Base-by-base conservation (phyloP, 768 basidiomycete genomes). In the Termitomyces eurrhizus region DNA sequence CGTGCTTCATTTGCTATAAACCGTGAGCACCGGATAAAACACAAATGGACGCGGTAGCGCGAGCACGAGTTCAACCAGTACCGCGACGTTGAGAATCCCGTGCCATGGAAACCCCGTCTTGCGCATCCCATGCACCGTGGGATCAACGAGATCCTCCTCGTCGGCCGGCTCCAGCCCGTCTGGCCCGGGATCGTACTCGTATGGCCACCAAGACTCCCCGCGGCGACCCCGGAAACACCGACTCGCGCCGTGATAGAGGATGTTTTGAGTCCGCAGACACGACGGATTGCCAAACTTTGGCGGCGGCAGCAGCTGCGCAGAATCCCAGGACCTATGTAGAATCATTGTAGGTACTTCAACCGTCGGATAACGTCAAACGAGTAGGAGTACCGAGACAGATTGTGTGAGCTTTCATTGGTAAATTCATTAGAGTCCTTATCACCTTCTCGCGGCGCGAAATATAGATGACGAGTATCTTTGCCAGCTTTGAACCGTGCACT, bases 81-180 rank as follows among this genome's bases (percentile, higher is more conserved):
- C 82, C 33, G 82, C 74, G 53, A 96, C 70, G 74, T 97, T 97
- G 61, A 83, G 62, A 4, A 92, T 49, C 3, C 77, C 75, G 37
- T 78, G 68, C 78, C 77, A 81, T 8, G 79, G 77, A 65, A 81
- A 79, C 24, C 68, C 63, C 45, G 65, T 71, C 16, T 68, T 68
- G 42, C 68, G 61, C 8, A 68, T 56, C 16, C 65, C 72, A 33
- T 77, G 67, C 12, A 71, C 69, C 14, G 76, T 75, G 3, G 80
- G 85, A 60, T 89, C 86, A 67, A 95, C 71, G 24, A 82, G 69
- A 67, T 95, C 93, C 66, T 94, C 93, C 16, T 88, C 87, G 68
- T 90, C 89, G 1, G 76, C 74, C 0, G 77, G 80, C n/a, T 79
- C 78, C 60, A 79, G 71, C 63, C 78, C 75, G 66, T 90, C 89